Percentiles rank a stretch among this genome's conserved stretches.
Conservation (phyloP, 169 alveolate genomes). For the Cyclospora cayetanensis region DNA sequence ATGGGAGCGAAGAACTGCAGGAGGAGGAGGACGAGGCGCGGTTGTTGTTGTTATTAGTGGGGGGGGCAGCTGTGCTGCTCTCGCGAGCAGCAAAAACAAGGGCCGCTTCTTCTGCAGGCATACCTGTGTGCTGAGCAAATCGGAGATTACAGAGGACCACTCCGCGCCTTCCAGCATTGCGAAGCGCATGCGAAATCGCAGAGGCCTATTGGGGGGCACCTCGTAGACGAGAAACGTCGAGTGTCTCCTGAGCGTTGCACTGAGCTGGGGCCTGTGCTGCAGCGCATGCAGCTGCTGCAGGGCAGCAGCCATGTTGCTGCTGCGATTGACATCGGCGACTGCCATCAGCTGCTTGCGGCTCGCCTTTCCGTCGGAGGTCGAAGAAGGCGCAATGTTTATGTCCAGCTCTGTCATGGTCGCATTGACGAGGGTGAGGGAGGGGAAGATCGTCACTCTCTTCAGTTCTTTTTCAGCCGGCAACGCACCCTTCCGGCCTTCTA, state of each 20-base stretch:
- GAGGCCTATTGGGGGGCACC: conserved; percentile 59
- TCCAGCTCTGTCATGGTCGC: conserved; percentile 85
- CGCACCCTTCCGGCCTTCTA: conserved; percentile 79
- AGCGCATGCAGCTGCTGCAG: conserved; percentile 63
- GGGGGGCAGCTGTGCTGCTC: no score
- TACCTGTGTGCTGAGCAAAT: conserved; percentile 64
- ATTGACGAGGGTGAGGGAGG: conserved; percentile 85
- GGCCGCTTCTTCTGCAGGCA: no score
- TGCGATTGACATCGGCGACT: not conserved
- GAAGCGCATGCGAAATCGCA: conserved; percentile 50
- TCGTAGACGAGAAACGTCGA: conserved; percentile 65
- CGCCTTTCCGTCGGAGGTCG: not conserved
- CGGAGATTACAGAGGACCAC: conserved; percentile 57
- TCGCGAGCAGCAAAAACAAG: no score
- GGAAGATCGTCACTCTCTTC: conserved; percentile 81
- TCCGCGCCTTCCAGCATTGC: conserved; percentile 63
- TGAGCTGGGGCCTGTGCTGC: conserved; percentile 60
- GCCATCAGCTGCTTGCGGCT: conserved; percentile 56
- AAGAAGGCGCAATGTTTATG: conserved; percentile 63
- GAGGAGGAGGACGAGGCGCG: no score
- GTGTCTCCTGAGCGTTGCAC: conserved; percentile 61
- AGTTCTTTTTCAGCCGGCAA: conserved; percentile 85
- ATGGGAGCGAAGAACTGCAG: no score
- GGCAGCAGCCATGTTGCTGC: conserved; percentile 10
- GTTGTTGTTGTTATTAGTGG: no score